Base-by-base conservation (phyloP, 768 basidiomycete species). In the Chlorophyllum brunneum region DNA sequence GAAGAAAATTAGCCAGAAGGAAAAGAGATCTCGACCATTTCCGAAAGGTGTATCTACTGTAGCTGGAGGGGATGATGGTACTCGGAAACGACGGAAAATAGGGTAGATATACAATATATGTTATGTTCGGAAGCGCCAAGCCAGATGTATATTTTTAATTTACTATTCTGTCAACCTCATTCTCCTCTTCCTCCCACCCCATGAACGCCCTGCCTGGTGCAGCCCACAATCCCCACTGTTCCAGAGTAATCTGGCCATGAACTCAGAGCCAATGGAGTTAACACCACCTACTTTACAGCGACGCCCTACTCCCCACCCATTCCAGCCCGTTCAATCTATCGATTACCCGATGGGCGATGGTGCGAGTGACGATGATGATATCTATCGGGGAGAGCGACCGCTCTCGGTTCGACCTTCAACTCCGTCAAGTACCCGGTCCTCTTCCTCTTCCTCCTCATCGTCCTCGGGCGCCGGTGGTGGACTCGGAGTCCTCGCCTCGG, bases 1-100 rank as follows among this genome's bases (percentile, higher is more conserved):
- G 68, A 90, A 82, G 67, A 95, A 94, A 74, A 72, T 86, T 16
- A 78, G 78, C 45, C 90, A 92, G 67, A 93, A 88, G 67, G 94
- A 95, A 74, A 95, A 95, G 70, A 87, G 81, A 61, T 84, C 79
- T 51, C 73, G 92, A 48, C 94, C 94, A 10, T 86, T 83, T 58
- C 62, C 64, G 2, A 71, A 65, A 54, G 64, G 61, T 18, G 52
- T 45, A 38, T 43, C 38, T 6, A 45, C 38, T 34, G 50, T n/a
- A 7, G 50, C 53, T 41, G 43, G 48, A 6, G 50, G 33, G 13
- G 51, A 54, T 46, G 52, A 56, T 29, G 36, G 24, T n/a, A 44
- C 45, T 18, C 55, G 58, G 49, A 59, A 56, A 48, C 50, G 54
- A 37, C 51, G 56, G 40, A 44, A 49, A 29, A 30, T 53, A 41